Base-by-base conservation (phyloP, 73 alveolate genomes). In the Paramecium octaurelia region DNA sequence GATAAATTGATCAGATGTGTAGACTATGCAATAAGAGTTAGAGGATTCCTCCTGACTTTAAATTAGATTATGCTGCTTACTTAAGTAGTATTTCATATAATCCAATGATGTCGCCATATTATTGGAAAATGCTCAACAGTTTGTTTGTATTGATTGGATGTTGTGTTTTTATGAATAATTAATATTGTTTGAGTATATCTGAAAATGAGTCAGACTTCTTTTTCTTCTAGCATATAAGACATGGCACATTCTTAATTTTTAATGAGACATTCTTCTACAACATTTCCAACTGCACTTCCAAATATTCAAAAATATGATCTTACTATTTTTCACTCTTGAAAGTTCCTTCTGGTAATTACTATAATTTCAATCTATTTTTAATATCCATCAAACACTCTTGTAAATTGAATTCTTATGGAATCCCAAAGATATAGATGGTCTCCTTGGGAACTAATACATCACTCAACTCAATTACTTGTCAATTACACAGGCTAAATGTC, bases 171-270 rank as follows among this genome's bases (percentile, higher is more conserved):
- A 80, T 64, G 31, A 44, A 29, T 64, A 80, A 46, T 46, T 80
- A 80, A 46, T 24, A 80, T 44, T 40, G 9, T 23, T 35, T 40
- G 6, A 80, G 75, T 7, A 80, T 23, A 14, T 80, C 91, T 31
- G 64, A 9, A 24, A 42, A 80, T 0, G 87, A 80, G 4, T 80
- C 91, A 43, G 88, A 36, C 46, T 48, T 44, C 27, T 42, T 80
- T 46, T 46, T 27, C 57, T 46, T 80, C 24, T 80, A 35, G 16
- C 70, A 73, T n/a, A 46, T 10, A 6, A 80, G 23, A 80, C 91
- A 80, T 16, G 91, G 91, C 1, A 80, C 91, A 42, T 48, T 48
- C n/a, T 80, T 40, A 24, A 80, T 80, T 75, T 75, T 75, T 75
- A 75, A 24, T 20, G 2, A 23, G 27, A 44, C 10, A 44, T 80